Conservation (phyloP, 352 stramenopile species). For the Labyrinthula sp. region DNA sequence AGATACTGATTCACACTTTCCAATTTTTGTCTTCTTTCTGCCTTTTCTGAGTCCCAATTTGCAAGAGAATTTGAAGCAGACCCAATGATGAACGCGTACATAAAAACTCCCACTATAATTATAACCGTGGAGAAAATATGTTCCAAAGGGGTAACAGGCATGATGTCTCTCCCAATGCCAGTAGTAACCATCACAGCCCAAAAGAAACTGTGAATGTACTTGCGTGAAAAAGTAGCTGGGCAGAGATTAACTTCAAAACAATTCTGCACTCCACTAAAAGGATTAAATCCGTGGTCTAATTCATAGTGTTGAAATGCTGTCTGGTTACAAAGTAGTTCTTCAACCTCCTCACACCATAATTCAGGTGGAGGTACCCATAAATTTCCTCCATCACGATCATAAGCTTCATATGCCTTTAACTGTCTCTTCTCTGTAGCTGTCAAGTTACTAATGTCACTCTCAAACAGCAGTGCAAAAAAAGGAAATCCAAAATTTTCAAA, state of each 20-base stretch:
- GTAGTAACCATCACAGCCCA: conserved; percentile 10
- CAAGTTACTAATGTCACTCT: neutral
- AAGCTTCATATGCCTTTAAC: no score
- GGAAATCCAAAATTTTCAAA: neutral
- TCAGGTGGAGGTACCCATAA: no score
- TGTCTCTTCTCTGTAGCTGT: neutral
- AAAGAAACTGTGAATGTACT: conserved; percentile 10
- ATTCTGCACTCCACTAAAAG: no score
- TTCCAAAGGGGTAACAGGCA: conserved; percentile 3
- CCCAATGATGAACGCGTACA: conserved; percentile 14
- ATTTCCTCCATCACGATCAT: no score
- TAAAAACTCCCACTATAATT: conserved; percentile 7
- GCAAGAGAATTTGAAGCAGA: conserved; percentile 3
- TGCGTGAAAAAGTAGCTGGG: conserved; percentile 1
- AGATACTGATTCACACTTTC: conserved; percentile 6
- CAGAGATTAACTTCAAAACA: no score
- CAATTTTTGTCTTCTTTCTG: conserved; percentile 8
- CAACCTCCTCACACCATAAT: no score
- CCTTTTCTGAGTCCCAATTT: conserved; percentile 6
- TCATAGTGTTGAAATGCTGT: no score
- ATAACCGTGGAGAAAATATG: conserved; percentile 6
- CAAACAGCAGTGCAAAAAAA: neutral
- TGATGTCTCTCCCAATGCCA: conserved; percentile 15
- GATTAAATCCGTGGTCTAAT: no score
- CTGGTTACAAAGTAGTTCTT: no score